A percentile compares a stretch with the other conserved stretches of the same genome.
Evolutionary conservation across 805 yeast genomes (phyloP).

Genomic region (Barnettozyma populi): DNA sequence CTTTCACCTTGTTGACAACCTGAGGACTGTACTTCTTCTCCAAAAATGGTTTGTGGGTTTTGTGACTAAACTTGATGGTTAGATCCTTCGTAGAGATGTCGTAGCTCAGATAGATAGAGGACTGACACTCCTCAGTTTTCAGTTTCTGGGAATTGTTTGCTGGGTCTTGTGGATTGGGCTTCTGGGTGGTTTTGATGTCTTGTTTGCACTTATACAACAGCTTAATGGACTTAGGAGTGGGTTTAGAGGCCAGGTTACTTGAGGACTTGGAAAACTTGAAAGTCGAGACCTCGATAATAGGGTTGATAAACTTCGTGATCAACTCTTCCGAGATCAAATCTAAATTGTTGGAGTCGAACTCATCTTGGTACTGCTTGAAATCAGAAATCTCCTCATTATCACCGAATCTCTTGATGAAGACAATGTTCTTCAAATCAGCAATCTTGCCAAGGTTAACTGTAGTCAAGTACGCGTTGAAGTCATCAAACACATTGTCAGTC

Average conservation of each 20-base stretch:
- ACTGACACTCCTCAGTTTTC: constrained; percentile 23
- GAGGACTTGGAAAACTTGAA: constrained; percentile 22
- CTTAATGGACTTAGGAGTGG: constrained; percentile 23
- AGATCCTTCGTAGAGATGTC: constrained; percentile 18
- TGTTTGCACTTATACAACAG: constrained; percentile 23
- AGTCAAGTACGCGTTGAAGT: constrained; percentile 16
- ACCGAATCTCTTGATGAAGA: constrained; percentile 17
- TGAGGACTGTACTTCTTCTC: constrained; percentile 18
- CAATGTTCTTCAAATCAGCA: constrained; percentile 17
- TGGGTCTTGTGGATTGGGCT: constrained; percentile 7
- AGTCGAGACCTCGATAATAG: constrained; percentile 19
- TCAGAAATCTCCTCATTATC: constrained; percentile 12
- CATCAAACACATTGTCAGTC: constrained; percentile 20
- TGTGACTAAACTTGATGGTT: constrained; percentile 21
- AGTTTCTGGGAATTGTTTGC: constrained; percentile 11
- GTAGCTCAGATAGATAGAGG: constrained; percentile 22
- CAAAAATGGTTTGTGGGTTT: constrained; percentile 17
- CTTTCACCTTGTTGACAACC: constrained; percentile 16
- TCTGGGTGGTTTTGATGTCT: constrained; percentile 22
- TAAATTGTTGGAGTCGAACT: constrained; percentile 13
- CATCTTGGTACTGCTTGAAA: constrained; percentile 9
- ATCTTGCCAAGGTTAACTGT: constrained; percentile 15
- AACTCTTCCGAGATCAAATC: constrained; percentile 13
- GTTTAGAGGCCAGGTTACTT: constrained; percentile 18
- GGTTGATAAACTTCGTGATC: constrained; percentile 13